Conservation (phyloP, 495 filamentous ascomycete genomes). For the Hypoxylon lenormandii region DNA sequence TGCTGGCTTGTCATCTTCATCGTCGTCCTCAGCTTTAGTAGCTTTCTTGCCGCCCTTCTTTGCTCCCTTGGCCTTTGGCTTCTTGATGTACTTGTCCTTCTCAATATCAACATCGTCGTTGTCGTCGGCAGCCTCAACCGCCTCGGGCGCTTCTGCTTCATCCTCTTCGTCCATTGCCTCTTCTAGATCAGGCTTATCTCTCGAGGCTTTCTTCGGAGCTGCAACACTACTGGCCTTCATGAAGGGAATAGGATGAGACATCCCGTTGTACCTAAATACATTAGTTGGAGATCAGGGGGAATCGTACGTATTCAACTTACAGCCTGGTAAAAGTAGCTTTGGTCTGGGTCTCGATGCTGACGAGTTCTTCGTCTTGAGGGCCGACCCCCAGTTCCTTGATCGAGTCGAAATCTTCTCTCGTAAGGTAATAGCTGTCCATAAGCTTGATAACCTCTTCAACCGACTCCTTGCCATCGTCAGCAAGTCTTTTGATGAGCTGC, state of each 20-base stretch:
- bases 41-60: slow-evolving; percentile 68
- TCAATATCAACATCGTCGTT: slow-evolving; percentile 80
- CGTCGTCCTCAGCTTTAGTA: slow-evolving; percentile 62
- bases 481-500: slow-evolving; percentile 76
- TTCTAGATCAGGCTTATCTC: slow-evolving; percentile 91
- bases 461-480: slow-evolving; percentile 77
- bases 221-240: slow-evolving; percentile 87
- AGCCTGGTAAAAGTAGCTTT: slow-evolving; percentile 88
- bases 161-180: slow-evolving; percentile 95
- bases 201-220: slow-evolving; percentile 74
- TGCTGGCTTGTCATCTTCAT: slow-evolving; percentile 65
- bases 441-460: slow-evolving; percentile 80
- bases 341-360: slow-evolving; percentile 84
- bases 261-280: slow-evolving; percentile 77
- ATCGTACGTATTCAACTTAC: slow-evolving; percentile 59
- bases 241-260: slow-evolving; percentile 90
- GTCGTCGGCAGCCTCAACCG: slow-evolving; percentile 63
- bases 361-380: slow-evolving; percentile 75
- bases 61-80: slow-evolving; percentile 74
- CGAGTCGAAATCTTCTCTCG: slow-evolving; percentile 90
- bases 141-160: slow-evolving; percentile 72
- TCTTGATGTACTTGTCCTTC: slow-evolving; percentile 96
- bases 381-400: slow-evolving; percentile 93
- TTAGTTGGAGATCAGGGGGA: slow-evolving; percentile 33
- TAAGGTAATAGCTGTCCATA: slow-evolving; percentile 99